Conservation (phyloP, 1,284 basidiomycete species). For the Fomitiporia mediterranea region DNA sequence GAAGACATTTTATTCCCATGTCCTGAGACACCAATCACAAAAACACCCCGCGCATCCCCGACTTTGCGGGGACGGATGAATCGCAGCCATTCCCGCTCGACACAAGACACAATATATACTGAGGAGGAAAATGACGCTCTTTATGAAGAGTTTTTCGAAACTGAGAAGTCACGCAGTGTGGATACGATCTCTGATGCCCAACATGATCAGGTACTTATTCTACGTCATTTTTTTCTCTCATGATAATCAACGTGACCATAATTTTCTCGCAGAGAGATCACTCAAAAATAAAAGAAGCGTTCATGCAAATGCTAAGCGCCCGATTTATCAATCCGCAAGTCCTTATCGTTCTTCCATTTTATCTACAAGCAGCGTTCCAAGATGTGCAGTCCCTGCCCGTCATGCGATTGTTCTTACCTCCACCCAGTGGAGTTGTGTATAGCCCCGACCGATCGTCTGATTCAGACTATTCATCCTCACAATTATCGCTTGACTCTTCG, state of each 20-base stretch:
- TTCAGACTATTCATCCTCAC: neutral
- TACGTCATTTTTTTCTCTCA: neutral
- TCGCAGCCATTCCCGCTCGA: constrained; percentile 7
- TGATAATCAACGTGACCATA: neutral
- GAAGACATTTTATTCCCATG: constrained; percentile 70
- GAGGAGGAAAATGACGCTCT: neutral
- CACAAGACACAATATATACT: neutral
- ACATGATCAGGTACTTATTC: constrained; percentile 15
- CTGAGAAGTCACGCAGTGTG: constrained; percentile 10
- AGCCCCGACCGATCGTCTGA: neutral
- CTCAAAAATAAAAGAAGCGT: constrained; percentile 52
- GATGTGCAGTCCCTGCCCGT: constrained; percentile 49
- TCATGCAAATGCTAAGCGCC: constrained; percentile 61
- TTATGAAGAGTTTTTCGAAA: neutral
- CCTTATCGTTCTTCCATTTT: constrained; percentile 61
- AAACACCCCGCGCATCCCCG: constrained; percentile 23
- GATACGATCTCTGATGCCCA: constrained; percentile 17
- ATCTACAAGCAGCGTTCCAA: constrained; percentile 55
- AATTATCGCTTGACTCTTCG: constrained; percentile 4
- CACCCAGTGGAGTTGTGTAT: constrained; percentile 33
- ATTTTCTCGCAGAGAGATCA: constrained; percentile 50
- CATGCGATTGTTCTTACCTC: constrained; percentile 52
- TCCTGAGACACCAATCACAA: constrained; percentile 28
- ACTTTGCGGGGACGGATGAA: constrained; percentile 1
- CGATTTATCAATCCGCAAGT: constrained; percentile 54